These are phyloP conservation scores for Blakeslea trispora DNA, from an alignment of 371 early-diverging fungal genomes.

Conservation along the genomic window DNA sequence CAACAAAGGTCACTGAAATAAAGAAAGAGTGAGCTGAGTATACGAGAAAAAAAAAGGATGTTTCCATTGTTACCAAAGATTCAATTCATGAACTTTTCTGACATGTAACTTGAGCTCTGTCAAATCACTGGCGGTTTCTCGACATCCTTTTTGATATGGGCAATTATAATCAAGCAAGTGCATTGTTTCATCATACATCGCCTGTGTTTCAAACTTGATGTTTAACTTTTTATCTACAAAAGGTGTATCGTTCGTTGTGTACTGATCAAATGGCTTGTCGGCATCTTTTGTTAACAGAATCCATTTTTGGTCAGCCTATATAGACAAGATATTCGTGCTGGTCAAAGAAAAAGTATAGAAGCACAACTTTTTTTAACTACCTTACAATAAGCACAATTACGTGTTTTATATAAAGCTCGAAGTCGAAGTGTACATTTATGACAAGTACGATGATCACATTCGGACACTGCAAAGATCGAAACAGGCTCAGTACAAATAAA, in stretches of 20 bases:
- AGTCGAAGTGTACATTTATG: constrained; percentile 87
- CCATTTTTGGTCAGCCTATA: constrained; percentile 64
- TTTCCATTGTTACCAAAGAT: constrained; percentile 87
- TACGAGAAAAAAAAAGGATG: too few relatives aligned
- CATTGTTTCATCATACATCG: constrained; percentile 73
- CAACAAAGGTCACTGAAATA: constrained; percentile 90
- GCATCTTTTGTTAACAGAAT: constrained; percentile 75
- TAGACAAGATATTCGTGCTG: too few relatives aligned
- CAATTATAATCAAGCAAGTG: constrained; percentile 82
- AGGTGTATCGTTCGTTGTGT: constrained; percentile 45
- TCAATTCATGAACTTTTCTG: constrained; percentile 68
- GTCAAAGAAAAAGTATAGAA: neutral
- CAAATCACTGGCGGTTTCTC: constrained; percentile 75
- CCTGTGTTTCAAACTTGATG: constrained; percentile 74
- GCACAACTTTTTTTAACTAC: constrained; percentile 36
- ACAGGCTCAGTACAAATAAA: constrained; percentile 91
- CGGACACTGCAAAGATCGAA: constrained; percentile 78
- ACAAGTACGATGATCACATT: constrained; percentile 92
- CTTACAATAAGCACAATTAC: constrained; percentile 91
- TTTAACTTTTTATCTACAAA: constrained; percentile 65
- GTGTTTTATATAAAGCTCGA: constrained; percentile 83
- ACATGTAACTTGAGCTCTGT: constrained; percentile 81
- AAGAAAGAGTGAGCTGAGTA: too few relatives aligned
- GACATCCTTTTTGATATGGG: constrained; percentile 73
- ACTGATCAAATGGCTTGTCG: constrained; percentile 59